phyloP scores from a whole-genome alignment of 2,329 filamentous ascomycete genomes.

The Fusarium sp. region DNA sequence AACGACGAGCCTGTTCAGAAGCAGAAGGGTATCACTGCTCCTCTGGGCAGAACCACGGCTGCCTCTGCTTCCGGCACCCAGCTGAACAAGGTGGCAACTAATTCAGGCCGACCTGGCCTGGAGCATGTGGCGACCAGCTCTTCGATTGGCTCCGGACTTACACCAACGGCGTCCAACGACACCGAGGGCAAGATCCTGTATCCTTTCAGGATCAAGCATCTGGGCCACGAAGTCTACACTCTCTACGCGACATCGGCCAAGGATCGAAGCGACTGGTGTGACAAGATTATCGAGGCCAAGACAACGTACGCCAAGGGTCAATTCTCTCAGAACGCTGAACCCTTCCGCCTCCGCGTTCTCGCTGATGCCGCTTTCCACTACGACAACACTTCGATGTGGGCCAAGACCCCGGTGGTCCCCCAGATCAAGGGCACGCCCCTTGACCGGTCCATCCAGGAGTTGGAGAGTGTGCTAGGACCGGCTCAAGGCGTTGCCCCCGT shows the following conservation, averaged over 20 bases:
- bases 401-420: constrained; percentile 70
- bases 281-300: constrained; percentile 93
- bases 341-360: constrained; percentile 89
- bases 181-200: constrained; percentile 85
- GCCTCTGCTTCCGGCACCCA: constrained; percentile 66
- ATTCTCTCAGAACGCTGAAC: constrained; percentile 91
- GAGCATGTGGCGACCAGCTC: constrained; percentile 73
- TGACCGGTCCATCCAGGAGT: constrained; percentile 86
- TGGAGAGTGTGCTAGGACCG: constrained; percentile 78
- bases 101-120: constrained; percentile 65
- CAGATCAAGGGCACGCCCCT: constrained; percentile 86
- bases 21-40: constrained; percentile 74
- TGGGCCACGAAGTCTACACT: constrained; percentile 92
- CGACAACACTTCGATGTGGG: constrained; percentile 66
- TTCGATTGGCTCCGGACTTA: constrained; percentile 65
- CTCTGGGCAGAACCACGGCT: constrained; percentile 66
- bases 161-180: constrained; percentile 63
- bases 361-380: constrained; percentile 92
- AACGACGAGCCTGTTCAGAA: constrained; percentile 92
- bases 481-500: constrained; percentile 76
- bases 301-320: constrained; percentile 89
- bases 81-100: constrained; percentile 63
- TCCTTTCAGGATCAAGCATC: constrained; percentile 94
- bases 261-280: constrained; percentile 86
- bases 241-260: constrained; percentile 81